Percentiles rank a stretch among this genome's conserved stretches.
Conservation (phyloP, 2,329 filamentous ascomycete genomes). For the Xylariales sp. region DNA sequence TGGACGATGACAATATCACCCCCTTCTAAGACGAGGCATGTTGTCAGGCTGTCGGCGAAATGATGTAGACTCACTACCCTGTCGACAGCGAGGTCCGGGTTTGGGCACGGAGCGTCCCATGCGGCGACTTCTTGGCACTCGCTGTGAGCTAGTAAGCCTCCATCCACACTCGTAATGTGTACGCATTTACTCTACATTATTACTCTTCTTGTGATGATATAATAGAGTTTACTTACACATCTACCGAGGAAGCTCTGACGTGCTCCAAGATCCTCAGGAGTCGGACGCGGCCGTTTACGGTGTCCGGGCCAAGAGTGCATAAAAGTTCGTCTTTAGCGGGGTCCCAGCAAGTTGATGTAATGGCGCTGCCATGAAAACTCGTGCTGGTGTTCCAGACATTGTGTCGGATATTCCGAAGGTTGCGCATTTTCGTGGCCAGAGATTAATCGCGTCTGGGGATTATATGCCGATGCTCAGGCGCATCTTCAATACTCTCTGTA, state of each 20-base stretch:
- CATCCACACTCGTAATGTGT: slow-evolving; percentile 4
- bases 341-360: slow-evolving; percentile 90
- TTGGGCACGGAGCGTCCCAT: slow-evolving; percentile 88
- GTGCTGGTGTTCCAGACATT: slow-evolving; percentile 70
- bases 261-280: slow-evolving; percentile 67
- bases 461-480: slow-evolving; percentile 23
- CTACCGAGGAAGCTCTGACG: slow-evolving; percentile 50
- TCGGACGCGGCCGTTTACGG: slow-evolving; percentile 77
- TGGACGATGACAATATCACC: slow-evolving; percentile 90
- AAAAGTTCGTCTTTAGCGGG: slow-evolving; percentile 79
- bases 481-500: slow-evolving; percentile 18
- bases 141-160: slow-evolving; percentile 42
- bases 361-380: slow-evolving; percentile 59
- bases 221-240: slow-evolving; percentile 53
- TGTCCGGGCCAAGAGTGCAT: slow-evolving; percentile 84
- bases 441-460: slow-evolving; percentile 10
- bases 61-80: slow-evolving; percentile 83
- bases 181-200: not conserved
- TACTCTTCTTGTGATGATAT: slow-evolving; percentile 1
- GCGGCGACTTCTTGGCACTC: slow-evolving; percentile 71
- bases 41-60: slow-evolving; percentile 81
- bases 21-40: slow-evolving; percentile 86
- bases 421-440: slow-evolving; percentile 74
- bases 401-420: slow-evolving; percentile 82
- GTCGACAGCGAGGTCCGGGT: slow-evolving; percentile 80